A percentile compares a stretch with the other conserved stretches of the same genome.
These are phyloP conservation scores for Pseudopyricularia cyperi DNA, from an alignment of 2,329 filamentous ascomycete species.

Conservation along the genomic window DNA sequence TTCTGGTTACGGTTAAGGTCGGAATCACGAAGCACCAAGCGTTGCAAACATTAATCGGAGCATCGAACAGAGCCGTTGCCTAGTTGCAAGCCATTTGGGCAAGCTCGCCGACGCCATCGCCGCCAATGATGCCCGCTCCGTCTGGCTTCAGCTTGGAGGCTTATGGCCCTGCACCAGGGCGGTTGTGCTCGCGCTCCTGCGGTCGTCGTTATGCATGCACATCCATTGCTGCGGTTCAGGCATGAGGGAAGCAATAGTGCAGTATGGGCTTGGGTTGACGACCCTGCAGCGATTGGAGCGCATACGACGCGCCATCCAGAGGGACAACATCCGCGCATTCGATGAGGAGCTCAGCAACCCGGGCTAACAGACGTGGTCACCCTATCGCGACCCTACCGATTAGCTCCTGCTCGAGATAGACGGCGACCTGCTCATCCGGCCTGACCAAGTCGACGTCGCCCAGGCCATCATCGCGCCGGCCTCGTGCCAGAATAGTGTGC, in stretches of 20 bases:
- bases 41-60: neutral
- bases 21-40: neutral
- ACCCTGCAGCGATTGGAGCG: constrained; percentile 29
- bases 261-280: constrained; percentile 29
- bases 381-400: constrained; percentile 33
- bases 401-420: constrained; percentile 59
- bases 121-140: constrained; percentile 24
- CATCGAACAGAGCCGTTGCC: neutral
- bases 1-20: too few relatives aligned
- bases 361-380: constrained; percentile 45
- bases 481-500: constrained; percentile 40
- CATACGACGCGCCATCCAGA: constrained; percentile 20
- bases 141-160: neutral
- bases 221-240: constrained; percentile 15
- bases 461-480: constrained; percentile 41
- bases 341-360: constrained; percentile 28
- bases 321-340: constrained; percentile 13
- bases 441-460: constrained; percentile 50
- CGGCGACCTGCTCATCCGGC: constrained; percentile 46
- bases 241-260: constrained; percentile 25
- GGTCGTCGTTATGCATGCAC: constrained; percentile 14
- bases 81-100: neutral
- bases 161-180: neutral
- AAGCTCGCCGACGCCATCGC: constrained; percentile 33
- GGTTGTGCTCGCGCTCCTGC: constrained; percentile 31